Evolutionary conservation across 768 basidiomycete species (phyloP).

Genomic region (Saitozyma sp.): DNA sequence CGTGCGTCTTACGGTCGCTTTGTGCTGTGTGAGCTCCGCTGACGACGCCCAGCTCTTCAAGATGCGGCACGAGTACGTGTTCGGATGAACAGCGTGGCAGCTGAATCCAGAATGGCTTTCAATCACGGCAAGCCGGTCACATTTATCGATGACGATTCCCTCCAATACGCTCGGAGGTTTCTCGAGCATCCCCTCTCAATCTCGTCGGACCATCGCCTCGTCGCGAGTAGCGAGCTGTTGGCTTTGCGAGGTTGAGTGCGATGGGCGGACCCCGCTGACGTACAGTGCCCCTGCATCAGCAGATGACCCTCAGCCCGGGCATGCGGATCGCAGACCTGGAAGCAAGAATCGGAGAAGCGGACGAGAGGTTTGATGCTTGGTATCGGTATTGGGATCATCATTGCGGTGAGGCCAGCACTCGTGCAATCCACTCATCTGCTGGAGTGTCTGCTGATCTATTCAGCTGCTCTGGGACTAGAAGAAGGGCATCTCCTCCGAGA

Average conservation of each 20-base stretch:
- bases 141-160: constrained; percentile 8
- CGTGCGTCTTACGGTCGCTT: constrained; percentile 1
- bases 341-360: no score
- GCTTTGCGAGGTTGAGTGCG: constrained; percentile 9
- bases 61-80: constrained; percentile 13
- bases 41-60: constrained; percentile 11
- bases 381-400: no score
- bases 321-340: no score
- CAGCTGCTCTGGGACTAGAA: no score
- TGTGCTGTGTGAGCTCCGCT: not conserved
- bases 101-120: constrained; percentile 11
- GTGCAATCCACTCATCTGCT: no score
- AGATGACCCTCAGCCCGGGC: no score
- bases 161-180: constrained; percentile 8
- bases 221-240: constrained; percentile 11
- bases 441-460: no score
- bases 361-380: no score
- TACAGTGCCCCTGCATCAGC: no score
- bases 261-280: no score
- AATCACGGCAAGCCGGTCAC: constrained; percentile 17
- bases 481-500: no score
- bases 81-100: not conserved
- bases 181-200: constrained; percentile 14
- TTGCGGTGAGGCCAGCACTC: no score
- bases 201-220: constrained; percentile 13